Base-by-base conservation (phyloP, 306 rosid species). In the Erythrophleum fordii region DNA sequence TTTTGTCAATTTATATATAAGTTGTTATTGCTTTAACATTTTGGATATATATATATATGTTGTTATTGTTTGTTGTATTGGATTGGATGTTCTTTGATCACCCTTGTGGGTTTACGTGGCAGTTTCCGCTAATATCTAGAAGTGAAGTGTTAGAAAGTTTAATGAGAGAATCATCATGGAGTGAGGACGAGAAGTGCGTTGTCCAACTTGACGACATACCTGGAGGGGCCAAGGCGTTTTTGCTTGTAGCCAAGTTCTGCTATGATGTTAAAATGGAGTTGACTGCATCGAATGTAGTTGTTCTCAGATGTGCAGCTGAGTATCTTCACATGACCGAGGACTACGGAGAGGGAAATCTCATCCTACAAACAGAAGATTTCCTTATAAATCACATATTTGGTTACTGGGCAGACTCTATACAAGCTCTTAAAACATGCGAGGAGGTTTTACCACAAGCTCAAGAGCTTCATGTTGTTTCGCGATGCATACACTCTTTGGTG, bases 111-210 rank as follows among this genome's bases (percentile, higher is more conserved):
- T 69, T 59, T 69, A 28, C 78, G 5, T 72, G 80, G 51, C 90
- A 95, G 98, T 95, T 95, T 84, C 98, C 97, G 22, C 83, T 95
- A 77, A 88, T 95, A 20, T 92, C 97, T 29, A 92, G 92, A 90
- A 90, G 97, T 53, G 94, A 89, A 76, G 71, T 88, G 13, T 84
- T 95, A 59, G 97, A 91, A 82, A 75, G 64, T 11, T 67, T 86
- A 48, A 86, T 92, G 66, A 92, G 83, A 71, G 91, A 91, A 77
- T 46, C 83, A 65, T 53, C 89, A n/a, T n/a, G n/a, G 56, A 68
- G 45, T 4, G 87, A 83, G 41, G 81, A 83, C 45, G 97, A 88
- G 44, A 83, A 83, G 41, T 90, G 92, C 76, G 55, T 80, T 55
- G 67, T 91, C 82, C 89, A 91, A 80, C 95, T 95, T 18, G 85